A percentile compares a stretch with the other conserved stretches of the same genome.
Conservation (phyloP, 257 asterid species). For the Solanum piurae region DNA sequence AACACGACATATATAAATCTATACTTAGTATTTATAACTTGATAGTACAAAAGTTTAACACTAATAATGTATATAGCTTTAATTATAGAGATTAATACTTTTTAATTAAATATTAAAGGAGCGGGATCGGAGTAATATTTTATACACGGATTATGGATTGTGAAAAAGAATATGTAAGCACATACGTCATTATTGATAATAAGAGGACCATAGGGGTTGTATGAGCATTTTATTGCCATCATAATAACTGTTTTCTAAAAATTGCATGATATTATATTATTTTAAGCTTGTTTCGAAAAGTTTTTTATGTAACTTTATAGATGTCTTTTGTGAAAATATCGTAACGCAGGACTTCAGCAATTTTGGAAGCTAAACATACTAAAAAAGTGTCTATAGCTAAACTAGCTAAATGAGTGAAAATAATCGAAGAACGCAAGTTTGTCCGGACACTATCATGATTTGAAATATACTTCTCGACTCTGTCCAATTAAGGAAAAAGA, state of each 20-base stretch:
- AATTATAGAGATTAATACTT: not conserved
- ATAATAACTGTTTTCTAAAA: not conserved
- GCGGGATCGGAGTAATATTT: not conserved
- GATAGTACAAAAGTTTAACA: not conserved
- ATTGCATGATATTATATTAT: not conserved
- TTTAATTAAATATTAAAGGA: not conserved
- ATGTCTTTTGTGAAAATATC: not conserved
- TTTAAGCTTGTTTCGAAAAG: not conserved
- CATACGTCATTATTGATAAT: not conserved
- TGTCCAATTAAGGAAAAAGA: not conserved
- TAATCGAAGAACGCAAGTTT: not conserved
- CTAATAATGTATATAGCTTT: not conserved
- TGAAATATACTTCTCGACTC: not conserved
- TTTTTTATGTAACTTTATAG: too few relatives aligned
- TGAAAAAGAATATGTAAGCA: not conserved
- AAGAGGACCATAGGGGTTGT: not conserved
- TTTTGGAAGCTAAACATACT: not conserved
- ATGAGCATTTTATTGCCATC: not conserved
- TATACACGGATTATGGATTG: not conserved
- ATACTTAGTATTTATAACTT: too few relatives aligned
- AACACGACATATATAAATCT: too few relatives aligned
- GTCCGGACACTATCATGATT: not conserved
- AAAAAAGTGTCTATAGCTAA: not conserved
- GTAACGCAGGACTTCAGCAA: not conserved
- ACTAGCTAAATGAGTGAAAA: too few relatives aligned